A percentile compares a stretch with the other conserved stretches of the same genome.
These are phyloP conservation scores for Barbatosphaeria neglecta DNA, from an alignment of 495 filamentous ascomycete genomes.

Conservation along the genomic window DNA sequence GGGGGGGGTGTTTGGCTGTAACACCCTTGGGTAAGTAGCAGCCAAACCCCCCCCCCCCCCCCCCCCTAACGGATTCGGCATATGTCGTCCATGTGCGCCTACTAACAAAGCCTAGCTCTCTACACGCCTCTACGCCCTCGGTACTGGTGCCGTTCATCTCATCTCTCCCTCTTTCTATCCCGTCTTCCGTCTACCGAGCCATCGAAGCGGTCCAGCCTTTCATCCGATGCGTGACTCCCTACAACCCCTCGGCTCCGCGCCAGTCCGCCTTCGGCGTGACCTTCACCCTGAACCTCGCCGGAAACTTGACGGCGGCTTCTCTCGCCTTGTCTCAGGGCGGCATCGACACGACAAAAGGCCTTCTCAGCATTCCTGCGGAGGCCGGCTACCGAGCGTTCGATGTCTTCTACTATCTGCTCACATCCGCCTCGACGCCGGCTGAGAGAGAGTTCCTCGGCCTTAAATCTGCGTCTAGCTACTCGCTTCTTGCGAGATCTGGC, in stretches of 20 bases:
- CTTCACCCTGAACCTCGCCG: constrained; percentile 69
- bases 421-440: constrained; percentile 75
- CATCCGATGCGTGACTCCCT: constrained; percentile 72
- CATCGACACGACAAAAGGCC: constrained; percentile 70
- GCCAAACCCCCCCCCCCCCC: no score
- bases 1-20: constrained; percentile 90
- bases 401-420: constrained; percentile 93
- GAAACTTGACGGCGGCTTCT: constrained; percentile 62
- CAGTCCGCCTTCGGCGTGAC: constrained; percentile 72
- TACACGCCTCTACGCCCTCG: constrained; percentile 81
- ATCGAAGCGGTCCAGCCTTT: constrained; percentile 75
- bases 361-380: constrained; percentile 70
- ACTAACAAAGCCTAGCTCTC: constrained; percentile 43
- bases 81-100: no score
- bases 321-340: constrained; percentile 77
- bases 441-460: constrained; percentile 87
- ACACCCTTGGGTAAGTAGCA: constrained; percentile 83
- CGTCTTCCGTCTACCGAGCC: constrained; percentile 59
- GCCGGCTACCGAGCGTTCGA: constrained; percentile 89
- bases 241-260: constrained; percentile 74
- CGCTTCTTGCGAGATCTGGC: constrained; percentile 65
- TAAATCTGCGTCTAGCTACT: constrained; percentile 65
- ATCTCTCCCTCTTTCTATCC: constrained; percentile 66
- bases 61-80: no score
- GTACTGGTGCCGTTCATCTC: constrained; percentile 70